phyloP scores from a whole-genome alignment of 2,329 filamentous ascomycete genomes.

The Xylariales sp. region DNA sequence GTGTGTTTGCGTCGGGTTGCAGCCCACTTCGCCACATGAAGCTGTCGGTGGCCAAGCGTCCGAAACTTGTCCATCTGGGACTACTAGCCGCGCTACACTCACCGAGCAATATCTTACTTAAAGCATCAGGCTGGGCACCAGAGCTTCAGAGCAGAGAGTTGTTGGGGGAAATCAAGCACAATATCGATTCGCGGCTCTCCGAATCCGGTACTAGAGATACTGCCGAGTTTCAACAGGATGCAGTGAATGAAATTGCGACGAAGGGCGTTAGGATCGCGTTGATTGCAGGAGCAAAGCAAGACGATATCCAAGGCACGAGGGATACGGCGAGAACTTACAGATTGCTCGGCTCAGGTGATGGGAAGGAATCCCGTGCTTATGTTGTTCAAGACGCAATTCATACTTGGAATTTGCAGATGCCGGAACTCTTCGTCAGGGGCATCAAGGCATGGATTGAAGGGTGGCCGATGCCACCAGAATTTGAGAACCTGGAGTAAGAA shows the following conservation, averaged over 20 bases:
- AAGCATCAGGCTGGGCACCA: constrained; percentile 20
- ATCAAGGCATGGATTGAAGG: constrained; percentile 32
- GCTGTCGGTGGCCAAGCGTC: constrained; percentile 7
- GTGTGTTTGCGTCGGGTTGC: constrained; percentile 21
- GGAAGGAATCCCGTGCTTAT: constrained; percentile 23
- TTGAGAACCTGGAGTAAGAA: constrained; percentile 10
- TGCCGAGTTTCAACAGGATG: constrained; percentile 19
- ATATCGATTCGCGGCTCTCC: constrained; percentile 23
- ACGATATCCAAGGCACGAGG: constrained; percentile 27
- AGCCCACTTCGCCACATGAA: constrained; percentile 1
- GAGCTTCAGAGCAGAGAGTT: constrained; percentile 26
- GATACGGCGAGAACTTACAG: constrained; percentile 23
- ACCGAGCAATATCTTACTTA: constrained; percentile 24
- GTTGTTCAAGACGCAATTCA: constrained; percentile 32
- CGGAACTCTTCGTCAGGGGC: constrained; percentile 31
- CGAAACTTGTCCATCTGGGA: constrained; percentile 22
- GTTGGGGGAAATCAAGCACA: constrained; percentile 28
- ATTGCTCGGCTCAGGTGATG: constrained; percentile 17
- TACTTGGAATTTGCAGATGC: constrained; percentile 36
- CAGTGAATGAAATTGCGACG: constrained; percentile 21
- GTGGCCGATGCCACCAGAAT: constrained; percentile 20
- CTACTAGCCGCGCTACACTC: constrained; percentile 21
- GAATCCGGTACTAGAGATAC: constrained; percentile 14
- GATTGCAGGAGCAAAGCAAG: constrained; percentile 27
- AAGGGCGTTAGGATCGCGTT: constrained; percentile 23